phyloP scores from a whole-genome alignment of 78 protist species.

The Chrysochromulina parva region DNA sequence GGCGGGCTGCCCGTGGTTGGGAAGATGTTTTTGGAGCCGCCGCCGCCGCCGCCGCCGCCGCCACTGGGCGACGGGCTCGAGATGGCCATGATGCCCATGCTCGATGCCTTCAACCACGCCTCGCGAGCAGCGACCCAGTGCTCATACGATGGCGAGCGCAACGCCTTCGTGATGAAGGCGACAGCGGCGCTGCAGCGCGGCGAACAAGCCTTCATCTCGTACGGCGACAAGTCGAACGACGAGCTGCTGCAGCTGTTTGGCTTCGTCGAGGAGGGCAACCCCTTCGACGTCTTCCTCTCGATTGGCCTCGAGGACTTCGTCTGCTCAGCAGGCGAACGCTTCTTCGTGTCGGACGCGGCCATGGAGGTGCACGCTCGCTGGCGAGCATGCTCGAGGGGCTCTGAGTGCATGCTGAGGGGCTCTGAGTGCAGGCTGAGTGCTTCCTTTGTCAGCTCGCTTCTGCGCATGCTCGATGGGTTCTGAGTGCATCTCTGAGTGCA shows the following conservation, averaged over 20 bases:
- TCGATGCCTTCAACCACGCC: not conserved
- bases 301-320: not conserved
- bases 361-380: not conserved
- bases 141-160: not conserved
- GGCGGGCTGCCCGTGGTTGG: too few species aligned
- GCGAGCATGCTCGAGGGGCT: too few species aligned
- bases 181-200: not conserved
- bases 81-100: not conserved
- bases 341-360: not conserved
- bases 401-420: not conserved
- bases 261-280: not conserved
- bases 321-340: not conserved
- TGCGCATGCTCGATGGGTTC: too few species aligned
- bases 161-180: not conserved
- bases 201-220: not conserved
- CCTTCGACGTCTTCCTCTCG: not conserved
- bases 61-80: too few species aligned
- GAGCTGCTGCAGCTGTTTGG: slow-evolving; percentile 27
- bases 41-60: too few species aligned
- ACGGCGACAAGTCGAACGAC: slow-evolving; percentile 5
- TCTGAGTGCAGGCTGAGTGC: not conserved
- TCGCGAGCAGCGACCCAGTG: not conserved
- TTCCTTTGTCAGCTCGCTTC: too few species aligned
- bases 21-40: too few species aligned
- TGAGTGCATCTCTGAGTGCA: too few species aligned